Conservation (phyloP, 164 flowering plant species). For the Buxus sempervirens region DNA sequence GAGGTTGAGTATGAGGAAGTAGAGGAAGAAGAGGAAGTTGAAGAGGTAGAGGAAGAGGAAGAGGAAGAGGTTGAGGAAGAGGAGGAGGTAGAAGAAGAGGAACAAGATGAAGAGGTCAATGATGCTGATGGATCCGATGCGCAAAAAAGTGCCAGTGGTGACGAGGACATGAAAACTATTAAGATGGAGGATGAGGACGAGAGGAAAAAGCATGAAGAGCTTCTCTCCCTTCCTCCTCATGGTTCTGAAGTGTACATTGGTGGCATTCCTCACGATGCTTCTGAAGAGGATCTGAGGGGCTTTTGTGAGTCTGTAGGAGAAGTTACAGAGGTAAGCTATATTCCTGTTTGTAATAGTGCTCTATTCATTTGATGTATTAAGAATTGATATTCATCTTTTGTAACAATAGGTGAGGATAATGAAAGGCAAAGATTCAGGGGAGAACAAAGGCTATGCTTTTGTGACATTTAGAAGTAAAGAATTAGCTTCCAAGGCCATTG, state of each 20-base stretch:
- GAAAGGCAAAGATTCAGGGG: conserved; percentile 68
- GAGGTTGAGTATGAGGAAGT: conserved; percentile 74
- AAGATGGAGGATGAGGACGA: conserved; percentile 43
- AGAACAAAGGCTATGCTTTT: conserved; percentile 87
- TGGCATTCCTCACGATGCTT: conserved; percentile 62
- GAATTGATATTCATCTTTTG: conserved; percentile 6
- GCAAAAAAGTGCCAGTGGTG: conserved; percentile 24
- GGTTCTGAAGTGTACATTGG: conserved; percentile 91
- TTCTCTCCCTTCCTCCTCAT: conserved; percentile 92
- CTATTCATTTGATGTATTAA: not conserved
- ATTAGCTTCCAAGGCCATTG: conserved; percentile 74
- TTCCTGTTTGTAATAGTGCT: not conserved
- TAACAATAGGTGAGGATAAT: conserved; percentile 64
- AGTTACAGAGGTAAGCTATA: conserved; percentile 58
- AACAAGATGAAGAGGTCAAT: conserved; percentile 29
- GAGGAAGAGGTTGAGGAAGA: conserved; percentile 49
- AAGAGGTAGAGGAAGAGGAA: conserved; percentile 34
- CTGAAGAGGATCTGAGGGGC: conserved; percentile 60
- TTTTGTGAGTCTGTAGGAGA: conserved; percentile 77
- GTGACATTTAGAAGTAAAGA: conserved; percentile 72
- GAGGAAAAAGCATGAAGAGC: conserved; percentile 61
- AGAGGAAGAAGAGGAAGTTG: conserved; percentile 63
- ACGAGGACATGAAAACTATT: conserved; percentile 30
- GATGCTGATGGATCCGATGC: conserved; percentile 21
- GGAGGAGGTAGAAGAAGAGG: not conserved